Evolutionary conservation across 345 rosid genomes (phyloP).

Genomic region (Murraya koenigii): DNA sequence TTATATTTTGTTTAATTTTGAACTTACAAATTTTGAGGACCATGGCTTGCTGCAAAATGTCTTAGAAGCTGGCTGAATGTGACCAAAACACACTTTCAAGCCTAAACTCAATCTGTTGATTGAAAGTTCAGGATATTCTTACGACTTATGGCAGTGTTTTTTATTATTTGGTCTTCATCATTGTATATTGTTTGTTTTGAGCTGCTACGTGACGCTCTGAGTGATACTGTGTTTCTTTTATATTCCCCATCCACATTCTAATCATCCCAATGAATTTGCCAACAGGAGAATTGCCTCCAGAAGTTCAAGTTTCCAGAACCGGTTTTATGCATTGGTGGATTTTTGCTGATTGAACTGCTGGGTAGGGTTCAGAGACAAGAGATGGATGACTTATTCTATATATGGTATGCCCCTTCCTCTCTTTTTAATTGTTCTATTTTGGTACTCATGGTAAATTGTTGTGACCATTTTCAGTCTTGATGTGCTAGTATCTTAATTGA

Average conservation of each 20-base stretch:
- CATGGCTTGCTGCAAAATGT: background rate
- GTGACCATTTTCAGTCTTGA: background rate
- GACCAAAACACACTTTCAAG: background rate
- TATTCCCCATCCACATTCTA: background rate
- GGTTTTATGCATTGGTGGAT: conserved; percentile 78
- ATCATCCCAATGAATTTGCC: background rate
- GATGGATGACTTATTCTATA: conserved; percentile 74
- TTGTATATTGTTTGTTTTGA: background rate
- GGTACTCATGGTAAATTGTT: background rate
- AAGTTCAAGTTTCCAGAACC: conserved; percentile 85
- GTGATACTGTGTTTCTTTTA: background rate
- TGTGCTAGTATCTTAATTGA: background rate
- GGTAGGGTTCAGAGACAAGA: conserved; percentile 89
- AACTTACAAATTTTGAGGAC: background rate
- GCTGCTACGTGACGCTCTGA: background rate
- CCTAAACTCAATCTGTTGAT: background rate
- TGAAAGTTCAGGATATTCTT: background rate
- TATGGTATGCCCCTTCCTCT: conserved; percentile 53
- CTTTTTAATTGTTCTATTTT: background rate
- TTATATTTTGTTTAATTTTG: background rate
- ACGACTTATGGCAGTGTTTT: background rate
- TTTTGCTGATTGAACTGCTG: conserved; percentile 71
- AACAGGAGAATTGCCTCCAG: conserved; percentile 74
- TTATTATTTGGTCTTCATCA: background rate
- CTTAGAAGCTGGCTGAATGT: background rate